These are phyloP conservation scores for Takashimella koratensis DNA, from an alignment of 1,284 basidiomycete species.

Conservation along the genomic window DNA sequence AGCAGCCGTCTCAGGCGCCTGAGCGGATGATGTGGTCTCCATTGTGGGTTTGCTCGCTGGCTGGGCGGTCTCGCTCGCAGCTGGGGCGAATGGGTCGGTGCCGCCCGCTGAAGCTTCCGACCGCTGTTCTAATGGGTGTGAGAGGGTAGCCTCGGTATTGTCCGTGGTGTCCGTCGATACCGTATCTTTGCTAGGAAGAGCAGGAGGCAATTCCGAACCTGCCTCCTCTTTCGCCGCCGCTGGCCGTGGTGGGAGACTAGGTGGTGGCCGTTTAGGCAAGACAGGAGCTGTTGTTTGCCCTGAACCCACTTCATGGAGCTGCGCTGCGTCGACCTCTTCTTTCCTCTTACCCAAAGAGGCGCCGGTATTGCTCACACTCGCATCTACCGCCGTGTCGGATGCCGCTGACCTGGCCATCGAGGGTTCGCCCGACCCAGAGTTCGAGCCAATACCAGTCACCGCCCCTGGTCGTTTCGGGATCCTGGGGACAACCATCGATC, in stretches of 20 bases:
- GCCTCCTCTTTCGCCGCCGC: background rate
- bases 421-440: too few species aligned
- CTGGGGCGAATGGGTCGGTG: background rate
- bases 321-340: background rate
- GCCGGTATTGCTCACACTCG: too few species aligned
- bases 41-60: background rate
- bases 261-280: background rate
- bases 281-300: background rate
- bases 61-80: background rate
- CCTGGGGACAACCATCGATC: constrained; percentile 42
- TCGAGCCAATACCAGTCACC: constrained; percentile 27
- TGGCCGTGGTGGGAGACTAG: background rate
- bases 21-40: background rate
- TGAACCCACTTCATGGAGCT: background rate
- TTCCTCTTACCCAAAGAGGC: too few species aligned
- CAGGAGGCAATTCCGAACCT: too few species aligned
- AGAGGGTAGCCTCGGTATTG: too few species aligned
- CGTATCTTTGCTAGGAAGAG: too few species aligned
- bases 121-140: too few species aligned
- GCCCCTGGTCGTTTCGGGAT: constrained; percentile 43
- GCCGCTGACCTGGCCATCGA: too few species aligned
- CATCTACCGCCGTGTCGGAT: too few species aligned
- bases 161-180: too few species aligned
- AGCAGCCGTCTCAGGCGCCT: background rate
- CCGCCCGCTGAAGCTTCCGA: too few species aligned